Base-by-base conservation (phyloP, 2,329 filamentous ascomycete genomes). In the Lecanicillium sp. region DNA sequence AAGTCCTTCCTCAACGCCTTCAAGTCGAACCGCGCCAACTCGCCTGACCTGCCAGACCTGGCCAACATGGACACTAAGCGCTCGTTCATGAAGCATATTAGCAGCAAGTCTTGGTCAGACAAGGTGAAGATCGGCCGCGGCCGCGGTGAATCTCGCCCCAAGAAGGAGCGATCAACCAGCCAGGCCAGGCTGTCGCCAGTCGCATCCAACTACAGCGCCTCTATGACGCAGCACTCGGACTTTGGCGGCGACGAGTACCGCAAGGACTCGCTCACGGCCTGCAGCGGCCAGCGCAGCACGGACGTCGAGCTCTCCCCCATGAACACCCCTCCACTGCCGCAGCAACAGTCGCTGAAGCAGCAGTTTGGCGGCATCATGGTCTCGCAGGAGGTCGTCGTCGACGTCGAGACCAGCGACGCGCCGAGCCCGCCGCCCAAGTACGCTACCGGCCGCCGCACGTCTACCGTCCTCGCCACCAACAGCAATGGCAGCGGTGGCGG, bases 321-420 rank as follows among this genome's bases (percentile, higher is more conserved):
- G 31, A 51, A 33, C 8, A 52, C 51, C 17, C 51, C 50, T 14
- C 44, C 45, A 15, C 36, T 11, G 22, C 22, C 22, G 22, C 22
- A 25, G 11, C 22, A 7, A 17, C 8, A 27, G 17, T 37, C 20
- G 4, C 27, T 30, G 3, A 46, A 49, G 53, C 33, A 46, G 51
- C 44, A 53, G 8, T 64, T 68, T 36, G 74, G 75, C 6, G 74
- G 77, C 17, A 81, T 81, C 51, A 71, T 79, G 62, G 71, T 81
- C 6, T 75, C 72, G 17, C 73, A 77, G 45, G 74, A 81, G 48
- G 71, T 81, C 40, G 71, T 69, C 7, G 55, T 59, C 5, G 49
- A 59, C 8, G 55, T 59, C 5, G 49, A 59, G 27, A 37, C 18
- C 13, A 33, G 32, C 2, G 34, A 39, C 22, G 20, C 35, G 10